Conservation (phyloP, 164 flowering plant species). For the Magnolia kwangsiensis region DNA sequence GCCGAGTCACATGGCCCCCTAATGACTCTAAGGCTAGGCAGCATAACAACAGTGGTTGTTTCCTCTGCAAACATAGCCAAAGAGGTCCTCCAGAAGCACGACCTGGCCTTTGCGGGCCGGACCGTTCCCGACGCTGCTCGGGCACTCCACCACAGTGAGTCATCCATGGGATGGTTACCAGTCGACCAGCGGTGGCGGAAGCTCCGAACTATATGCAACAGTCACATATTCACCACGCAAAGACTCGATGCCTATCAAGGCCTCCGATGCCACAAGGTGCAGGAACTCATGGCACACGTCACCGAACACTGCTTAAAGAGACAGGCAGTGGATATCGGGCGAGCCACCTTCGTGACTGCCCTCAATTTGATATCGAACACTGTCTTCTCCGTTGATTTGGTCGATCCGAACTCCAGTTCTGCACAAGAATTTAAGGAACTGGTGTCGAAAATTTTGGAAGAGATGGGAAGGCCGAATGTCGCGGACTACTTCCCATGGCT, state of each 20-base stretch:
- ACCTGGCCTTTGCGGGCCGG: slow-evolving; percentile 3
- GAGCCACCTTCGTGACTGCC: neutral
- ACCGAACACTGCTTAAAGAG: no score
- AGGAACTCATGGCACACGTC: neutral
- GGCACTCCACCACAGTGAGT: neutral
- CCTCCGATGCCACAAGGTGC: slow-evolving; percentile 1
- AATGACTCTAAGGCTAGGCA: slow-evolving; percentile 9
- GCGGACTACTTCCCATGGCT: slow-evolving; percentile 1
- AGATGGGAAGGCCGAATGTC: neutral
- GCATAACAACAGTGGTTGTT: slow-evolving; percentile 2
- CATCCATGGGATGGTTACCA: neutral
- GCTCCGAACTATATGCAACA: slow-evolving; percentile 2
- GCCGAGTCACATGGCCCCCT: slow-evolving; percentile 3
- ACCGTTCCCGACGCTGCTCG: neutral
- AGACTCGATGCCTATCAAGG: neutral
- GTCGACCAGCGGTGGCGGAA: neutral
- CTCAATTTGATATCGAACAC: slow-evolving; percentile 2
- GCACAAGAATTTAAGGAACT: slow-evolving; percentile 6
- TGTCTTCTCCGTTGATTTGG: slow-evolving; percentile 3
- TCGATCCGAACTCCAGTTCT: neutral
- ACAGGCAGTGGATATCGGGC: slow-evolving; percentile 2
- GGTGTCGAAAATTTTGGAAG: neutral
- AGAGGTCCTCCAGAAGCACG: slow-evolving; percentile 1
- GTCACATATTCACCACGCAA: neutral
- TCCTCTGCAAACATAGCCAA: slow-evolving; percentile 8